Evolutionary conservation across 148 eudicot genomes (phyloP).

Genomic region (Mesembryanthemum crystallinum): DNA sequence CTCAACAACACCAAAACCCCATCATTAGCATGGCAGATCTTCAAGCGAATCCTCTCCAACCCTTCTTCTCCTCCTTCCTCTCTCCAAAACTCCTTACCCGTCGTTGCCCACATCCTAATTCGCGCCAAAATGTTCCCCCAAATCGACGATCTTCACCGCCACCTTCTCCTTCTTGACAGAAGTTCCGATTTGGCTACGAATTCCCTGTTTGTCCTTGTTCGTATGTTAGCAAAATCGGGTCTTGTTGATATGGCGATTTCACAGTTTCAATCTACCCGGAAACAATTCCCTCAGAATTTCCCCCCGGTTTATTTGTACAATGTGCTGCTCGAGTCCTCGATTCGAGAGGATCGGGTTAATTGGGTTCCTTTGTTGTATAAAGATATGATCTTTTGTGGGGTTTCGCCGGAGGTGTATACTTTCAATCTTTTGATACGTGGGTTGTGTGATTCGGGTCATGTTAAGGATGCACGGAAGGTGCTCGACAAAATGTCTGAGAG

Average conservation of each 20-base stretch:
- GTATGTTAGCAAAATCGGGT: slow-evolving; percentile 46
- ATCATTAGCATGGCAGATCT: slow-evolving; percentile 78
- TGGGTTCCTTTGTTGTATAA: slow-evolving; percentile 59
- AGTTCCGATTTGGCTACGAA: neutral
- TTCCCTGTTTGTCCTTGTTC: slow-evolving; percentile 34
- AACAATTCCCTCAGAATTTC: slow-evolving; percentile 34
- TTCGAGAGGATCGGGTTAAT: slow-evolving; percentile 28
- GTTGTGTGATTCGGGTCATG: slow-evolving; percentile 59
- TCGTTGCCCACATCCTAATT: slow-evolving; percentile 50
- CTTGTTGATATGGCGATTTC: slow-evolving; percentile 49
- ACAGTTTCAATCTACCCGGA: slow-evolving; percentile 57
- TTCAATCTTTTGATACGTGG: slow-evolving; percentile 70
- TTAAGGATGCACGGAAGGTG: slow-evolving; percentile 72
- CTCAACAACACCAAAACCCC: slow-evolving; percentile 61
- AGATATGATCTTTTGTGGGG: slow-evolving; percentile 62
- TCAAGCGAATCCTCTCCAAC: slow-evolving; percentile 48
- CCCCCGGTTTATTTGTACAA: slow-evolving; percentile 53
- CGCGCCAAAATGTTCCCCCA: slow-evolving; percentile 63
- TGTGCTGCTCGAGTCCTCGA: slow-evolving; percentile 46
- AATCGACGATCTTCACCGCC: slow-evolving; percentile 49
- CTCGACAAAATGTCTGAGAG: slow-evolving; percentile 78
- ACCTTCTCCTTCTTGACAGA: slow-evolving; percentile 36
- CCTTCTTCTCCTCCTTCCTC: slow-evolving; percentile 33
- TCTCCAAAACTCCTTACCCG: slow-evolving; percentile 34
- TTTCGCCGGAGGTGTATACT: slow-evolving; percentile 65